Evolutionary conservation across 768 basidiomycete species (phyloP).

Genomic region (Russula lepida): DNA sequence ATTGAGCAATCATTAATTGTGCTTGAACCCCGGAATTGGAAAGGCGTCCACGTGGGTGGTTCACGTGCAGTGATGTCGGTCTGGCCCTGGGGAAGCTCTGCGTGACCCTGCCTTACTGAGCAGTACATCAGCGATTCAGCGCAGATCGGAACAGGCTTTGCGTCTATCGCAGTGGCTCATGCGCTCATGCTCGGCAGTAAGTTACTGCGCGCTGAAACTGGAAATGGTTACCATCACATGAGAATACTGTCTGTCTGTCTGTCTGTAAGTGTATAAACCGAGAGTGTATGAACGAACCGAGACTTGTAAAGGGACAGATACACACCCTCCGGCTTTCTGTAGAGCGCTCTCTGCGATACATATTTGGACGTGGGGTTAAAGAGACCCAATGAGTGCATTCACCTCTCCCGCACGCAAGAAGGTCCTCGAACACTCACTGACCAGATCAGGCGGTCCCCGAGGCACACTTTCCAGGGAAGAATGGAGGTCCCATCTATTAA

Average conservation of each 20-base stretch:
- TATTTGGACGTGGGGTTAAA: not conserved
- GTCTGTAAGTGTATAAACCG: not conserved
- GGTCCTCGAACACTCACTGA: not conserved
- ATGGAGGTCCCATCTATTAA: not conserved
- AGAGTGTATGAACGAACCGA: too few relatives aligned
- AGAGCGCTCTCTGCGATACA: not conserved
- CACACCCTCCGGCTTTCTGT: not conserved
- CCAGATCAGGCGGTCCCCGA: not conserved
- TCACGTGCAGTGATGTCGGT: not conserved
- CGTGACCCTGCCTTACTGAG: not conserved
- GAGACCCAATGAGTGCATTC: not conserved
- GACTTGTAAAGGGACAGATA: too few relatives aligned
- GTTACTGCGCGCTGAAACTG: not conserved
- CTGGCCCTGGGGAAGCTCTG: not conserved
- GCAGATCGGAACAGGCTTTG: not conserved
- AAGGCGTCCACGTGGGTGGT: not conserved
- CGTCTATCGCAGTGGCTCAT: not conserved
- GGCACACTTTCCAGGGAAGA: not conserved
- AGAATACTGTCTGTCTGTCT: too few relatives aligned
- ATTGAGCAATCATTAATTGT: not conserved
- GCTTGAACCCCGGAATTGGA: not conserved
- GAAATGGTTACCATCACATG: not conserved
- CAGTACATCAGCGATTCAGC: too few relatives aligned
- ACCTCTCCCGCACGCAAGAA: not conserved
- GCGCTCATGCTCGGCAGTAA: not conserved